Percentiles rank a stretch among this genome's conserved stretches.
phyloP scores from a whole-genome alignment of 1,139 yeast genomes.

The Saccharomycopsis crataegensis region DNA sequence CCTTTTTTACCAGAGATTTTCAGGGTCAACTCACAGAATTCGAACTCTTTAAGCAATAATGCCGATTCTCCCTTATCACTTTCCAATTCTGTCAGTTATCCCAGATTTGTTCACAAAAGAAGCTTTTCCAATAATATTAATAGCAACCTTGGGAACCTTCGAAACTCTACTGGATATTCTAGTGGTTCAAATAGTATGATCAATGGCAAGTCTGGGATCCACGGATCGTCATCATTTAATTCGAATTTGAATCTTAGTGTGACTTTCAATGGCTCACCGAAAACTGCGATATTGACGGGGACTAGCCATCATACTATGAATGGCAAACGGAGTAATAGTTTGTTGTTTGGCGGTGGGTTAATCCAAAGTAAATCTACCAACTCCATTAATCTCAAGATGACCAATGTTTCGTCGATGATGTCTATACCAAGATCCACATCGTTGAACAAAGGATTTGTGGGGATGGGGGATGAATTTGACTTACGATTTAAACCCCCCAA shows the following conservation, averaged over 20 bases:
- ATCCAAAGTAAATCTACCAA: constrained; percentile 18
- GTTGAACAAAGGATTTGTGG: constrained; percentile 6
- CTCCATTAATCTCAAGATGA: constrained; percentile 13
- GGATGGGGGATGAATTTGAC: neutral
- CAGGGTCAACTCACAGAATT: neutral
- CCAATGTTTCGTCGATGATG: constrained; percentile 9
- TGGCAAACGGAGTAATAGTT: constrained; percentile 1
- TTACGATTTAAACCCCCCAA: constrained; percentile 13
- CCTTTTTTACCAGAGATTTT: constrained; percentile 18
- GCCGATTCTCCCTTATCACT: constrained; percentile 12
- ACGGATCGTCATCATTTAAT: constrained; percentile 11
- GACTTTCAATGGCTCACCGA: constrained; percentile 12
- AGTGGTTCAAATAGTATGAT: constrained; percentile 10
- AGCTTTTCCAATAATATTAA: neutral
- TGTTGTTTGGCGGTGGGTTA: constrained; percentile 16
- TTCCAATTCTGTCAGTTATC: constrained; percentile 10
- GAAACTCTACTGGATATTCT: constrained; percentile 8
- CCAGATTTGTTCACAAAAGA: constrained; percentile 2
- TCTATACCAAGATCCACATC: constrained; percentile 14
- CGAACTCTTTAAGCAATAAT: neutral
- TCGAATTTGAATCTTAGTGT: constrained; percentile 12
- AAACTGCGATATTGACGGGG: constrained; percentile 14
- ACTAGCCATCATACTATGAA: neutral
- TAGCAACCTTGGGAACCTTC: neutral
- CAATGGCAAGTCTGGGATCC: constrained; percentile 11